A percentile compares a stretch with the other conserved stretches of the same genome.
phyloP scores from a whole-genome alignment of 2,329 filamentous ascomycete species.

The Claviceps paspali region DNA sequence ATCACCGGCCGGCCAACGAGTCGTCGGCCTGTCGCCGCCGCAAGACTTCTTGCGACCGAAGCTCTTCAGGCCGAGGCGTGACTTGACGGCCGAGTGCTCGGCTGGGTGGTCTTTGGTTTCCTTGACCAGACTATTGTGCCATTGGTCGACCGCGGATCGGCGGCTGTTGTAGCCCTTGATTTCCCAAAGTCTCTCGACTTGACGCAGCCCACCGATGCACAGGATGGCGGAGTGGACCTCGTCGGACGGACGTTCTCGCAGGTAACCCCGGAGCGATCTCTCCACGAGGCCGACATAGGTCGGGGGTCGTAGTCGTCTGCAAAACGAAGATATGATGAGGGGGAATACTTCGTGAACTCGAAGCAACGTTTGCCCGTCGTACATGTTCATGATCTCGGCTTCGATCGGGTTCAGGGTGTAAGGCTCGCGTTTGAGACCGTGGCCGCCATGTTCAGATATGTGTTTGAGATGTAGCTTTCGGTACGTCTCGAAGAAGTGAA shows the following conservation, averaged over 20 bases:
- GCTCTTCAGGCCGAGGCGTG: constrained; percentile 34
- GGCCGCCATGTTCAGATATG: constrained; percentile 33
- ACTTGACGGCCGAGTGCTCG: constrained; percentile 28
- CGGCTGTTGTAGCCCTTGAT: constrained; percentile 50
- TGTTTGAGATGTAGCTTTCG: constrained; percentile 42
- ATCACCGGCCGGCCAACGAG: constrained; percentile 12
- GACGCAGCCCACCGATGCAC: constrained; percentile 44
- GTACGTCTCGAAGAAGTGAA: constrained; percentile 54
- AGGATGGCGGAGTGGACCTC: constrained; percentile 47
- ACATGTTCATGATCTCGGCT: constrained; percentile 45
- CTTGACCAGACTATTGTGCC: constrained; percentile 38
- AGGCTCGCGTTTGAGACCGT: constrained; percentile 34
- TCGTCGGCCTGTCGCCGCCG: constrained; percentile 13
- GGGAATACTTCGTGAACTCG: constrained; percentile 51
- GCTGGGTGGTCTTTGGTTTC: constrained; percentile 26
- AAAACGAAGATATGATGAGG: constrained; percentile 48
- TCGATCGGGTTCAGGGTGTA: constrained; percentile 51
- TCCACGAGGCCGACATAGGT: constrained; percentile 50
- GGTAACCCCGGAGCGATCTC: constrained; percentile 45
- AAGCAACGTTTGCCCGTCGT: constrained; percentile 46
- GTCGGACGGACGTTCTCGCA: constrained; percentile 46
- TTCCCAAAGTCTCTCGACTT: constrained; percentile 50
- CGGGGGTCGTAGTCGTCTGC: constrained; percentile 44
- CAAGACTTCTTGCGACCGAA: constrained; percentile 44
- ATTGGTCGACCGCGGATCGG: constrained; percentile 41